Evolutionary conservation across 2,329 filamentous ascomycete species (phyloP), one percentile per base, ranked within the genome.

Genomic region (Nigrospora oryzae): DNA sequence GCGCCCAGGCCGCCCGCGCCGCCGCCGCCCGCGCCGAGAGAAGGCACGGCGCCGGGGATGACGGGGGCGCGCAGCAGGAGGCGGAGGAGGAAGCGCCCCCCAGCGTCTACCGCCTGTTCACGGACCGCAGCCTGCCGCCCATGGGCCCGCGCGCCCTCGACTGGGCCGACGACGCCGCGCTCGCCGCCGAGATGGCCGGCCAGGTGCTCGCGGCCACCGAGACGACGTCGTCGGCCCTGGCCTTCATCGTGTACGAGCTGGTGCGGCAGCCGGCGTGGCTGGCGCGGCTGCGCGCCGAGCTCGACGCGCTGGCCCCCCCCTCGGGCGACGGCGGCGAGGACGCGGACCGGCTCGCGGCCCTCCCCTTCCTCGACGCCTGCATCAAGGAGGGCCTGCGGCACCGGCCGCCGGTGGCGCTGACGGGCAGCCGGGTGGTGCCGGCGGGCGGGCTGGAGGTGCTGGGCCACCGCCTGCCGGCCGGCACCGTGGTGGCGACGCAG

Each of bases 171-270:
- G 39, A 50, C 37, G 32, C 48, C 16, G 51, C 49, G 28, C 36
- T 53, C 36, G 47, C 44, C 15, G 49, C 47, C 36, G 52, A 52
- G 41, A 50, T 54, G 45, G 52, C 50, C 4, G 49, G 52, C 32
- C 47, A 54, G 36, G 40, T 51, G 14, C 46, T 49, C 14, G 47
- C 51, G 13, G 50, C 48, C 14, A 52, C 42, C 11, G 48, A 49
- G 42, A 53, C 51, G 5, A 53, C 49, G 5, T 51, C 49, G 19
- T 53, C 49, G 12, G 48, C 49, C 11, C 34, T 53, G 28, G 42
- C 48, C 28, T 53, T 52, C 33, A 52, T 53, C 30, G 47, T 50
- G 12, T 53, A 53, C 41, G 36, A 50, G 30, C 42, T 53, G 7
- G 46, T 49, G 35, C 38, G 43, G 33, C 40, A 44, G 16, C 50